Evolutionary conservation across 1,284 basidiomycete genomes (phyloP), one percentile per base, ranked within the genome.

Genomic region (Wolfiporia cocos): DNA sequence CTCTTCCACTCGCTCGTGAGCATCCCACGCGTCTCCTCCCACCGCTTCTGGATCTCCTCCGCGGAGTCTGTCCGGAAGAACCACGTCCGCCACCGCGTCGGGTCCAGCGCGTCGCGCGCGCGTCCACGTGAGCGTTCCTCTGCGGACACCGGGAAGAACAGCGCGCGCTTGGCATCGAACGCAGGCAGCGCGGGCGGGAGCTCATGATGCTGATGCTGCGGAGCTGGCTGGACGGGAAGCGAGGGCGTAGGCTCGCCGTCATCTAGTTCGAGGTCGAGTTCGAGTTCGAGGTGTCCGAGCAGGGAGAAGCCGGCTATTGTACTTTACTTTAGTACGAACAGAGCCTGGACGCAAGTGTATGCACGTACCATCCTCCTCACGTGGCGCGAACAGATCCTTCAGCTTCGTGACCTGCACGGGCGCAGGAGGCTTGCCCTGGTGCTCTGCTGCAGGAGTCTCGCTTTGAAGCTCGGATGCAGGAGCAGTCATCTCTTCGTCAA

Each of bases 1-100:
- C 78, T 76, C 66, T 91, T 92, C 86, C 86, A 93, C 42, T 79
- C 86, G 44, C 66, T 70, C 37, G 90, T 92, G 58, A 92, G 63
- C 42, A 82, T 79, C 1, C 71, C 69, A 55, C 81, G 83, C 31
- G 71, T 67, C 20, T 68, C 73, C 56, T 90, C 83, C 90, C 90
- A 93, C 33, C 72, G 64, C 53, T 70, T 69, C 42, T 73, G 70
- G 50, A 90, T 86, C 49, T 76, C 76, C 22, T 79, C 74, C 23
- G 79, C 74, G 5, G 69, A 75, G 41, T 73, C 68, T 0, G 73
- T 76, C 23, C 70, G 64, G 52, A 62, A 71, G 57, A 85, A 76
- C 36, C 63, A 69, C 4, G 67, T 62, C 36, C 60, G 50, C 53
- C 60, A 63, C 33, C 58, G 47, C 3, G 68, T 65, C 3, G 70